Evolutionary conservation across 768 basidiomycete genomes (phyloP), one percentile per base, ranked within the genome.

Genomic region (Pulveroboletus sp.): DNA sequence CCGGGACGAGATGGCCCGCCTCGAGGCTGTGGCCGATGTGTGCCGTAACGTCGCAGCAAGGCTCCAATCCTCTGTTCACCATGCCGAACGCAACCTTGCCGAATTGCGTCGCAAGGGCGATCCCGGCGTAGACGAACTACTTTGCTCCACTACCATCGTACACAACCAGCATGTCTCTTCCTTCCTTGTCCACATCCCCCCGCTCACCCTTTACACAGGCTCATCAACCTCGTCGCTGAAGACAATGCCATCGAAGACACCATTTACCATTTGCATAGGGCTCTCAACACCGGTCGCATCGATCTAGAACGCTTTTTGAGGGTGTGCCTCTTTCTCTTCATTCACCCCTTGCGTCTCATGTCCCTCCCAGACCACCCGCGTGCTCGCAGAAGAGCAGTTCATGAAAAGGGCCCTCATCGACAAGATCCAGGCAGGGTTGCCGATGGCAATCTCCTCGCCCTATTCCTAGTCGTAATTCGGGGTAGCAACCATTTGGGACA

Each of bases 181-280:
- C 14, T 5, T 17, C 9, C 43, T 42, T 17, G 13, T 29, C 9
- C 40, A 36, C 40, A n/a, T 20, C 29, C 17, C 20, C 33, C 17
- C 23, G 34, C 65, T 69, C 33, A 65, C 55, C 42, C 46, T 21
- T n/a, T 12, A n/a, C 27, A 41, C 63, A 98, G 95, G 70, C 74
- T 99, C 20, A 85, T 97, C 57, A 90, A 97, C 64, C 77, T 98
- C 24, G 87, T 97, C n/a, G 94, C 97, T n/a, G 97, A 99, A 68
- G 97, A 98, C 68, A 94, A 93, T 61, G 93, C 95, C 2, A 94
- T 98, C 63, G 95, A 97, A 70, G 97, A 98, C 67, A 95, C 95
- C 39, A 88, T 97, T 51, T 99, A 97, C 71, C 94, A 98, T 66
- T 79, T 99, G 40, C 92, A 94, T 56, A 80, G 94, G 52, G 95